Conservation (phyloP, 345 rosid genomes). For the Viola odorata region DNA sequence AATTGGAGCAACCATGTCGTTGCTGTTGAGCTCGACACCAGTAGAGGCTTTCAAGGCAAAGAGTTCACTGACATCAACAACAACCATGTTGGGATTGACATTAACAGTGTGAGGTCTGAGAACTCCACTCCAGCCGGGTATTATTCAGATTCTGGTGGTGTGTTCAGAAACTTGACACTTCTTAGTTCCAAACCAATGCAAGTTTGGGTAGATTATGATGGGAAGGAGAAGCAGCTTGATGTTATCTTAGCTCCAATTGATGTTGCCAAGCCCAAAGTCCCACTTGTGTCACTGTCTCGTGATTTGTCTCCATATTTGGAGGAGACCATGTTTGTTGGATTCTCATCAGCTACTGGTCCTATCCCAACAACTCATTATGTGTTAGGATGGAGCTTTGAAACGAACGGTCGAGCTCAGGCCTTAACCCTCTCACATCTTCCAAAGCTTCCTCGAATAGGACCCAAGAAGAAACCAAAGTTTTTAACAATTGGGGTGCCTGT, state of each 20-base stretch:
- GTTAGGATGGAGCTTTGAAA: slow-evolving; percentile 14
- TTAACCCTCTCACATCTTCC: slow-evolving; percentile 5
- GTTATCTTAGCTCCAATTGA: slow-evolving; percentile 8
- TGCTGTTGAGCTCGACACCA: slow-evolving; percentile 9
- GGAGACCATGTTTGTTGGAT: slow-evolving; percentile 8
- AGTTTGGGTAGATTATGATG: slow-evolving; percentile 14
- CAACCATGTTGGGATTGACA: background rate
- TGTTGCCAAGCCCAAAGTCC: background rate
- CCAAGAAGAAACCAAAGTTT: background rate
- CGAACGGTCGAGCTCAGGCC: background rate
- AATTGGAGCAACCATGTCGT: slow-evolving; percentile 1
- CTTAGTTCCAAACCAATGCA: slow-evolving; percentile 9
- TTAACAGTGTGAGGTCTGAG: slow-evolving; percentile 4
- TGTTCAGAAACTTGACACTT: background rate
- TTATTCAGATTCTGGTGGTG: background rate
- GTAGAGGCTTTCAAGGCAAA: background rate
- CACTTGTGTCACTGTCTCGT: background rate
- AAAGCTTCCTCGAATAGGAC: background rate
- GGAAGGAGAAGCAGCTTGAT: background rate
- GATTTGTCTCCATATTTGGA: slow-evolving; percentile 8
- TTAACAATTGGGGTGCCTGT: background rate
- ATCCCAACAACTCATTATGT: background rate
- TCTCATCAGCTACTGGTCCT: slow-evolving; percentile 10
- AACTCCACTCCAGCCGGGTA: background rate
- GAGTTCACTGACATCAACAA: background rate